These are phyloP conservation scores for Xanthoconium separans DNA, from an alignment of 1,284 basidiomycete genomes.

Conservation along the genomic window DNA sequence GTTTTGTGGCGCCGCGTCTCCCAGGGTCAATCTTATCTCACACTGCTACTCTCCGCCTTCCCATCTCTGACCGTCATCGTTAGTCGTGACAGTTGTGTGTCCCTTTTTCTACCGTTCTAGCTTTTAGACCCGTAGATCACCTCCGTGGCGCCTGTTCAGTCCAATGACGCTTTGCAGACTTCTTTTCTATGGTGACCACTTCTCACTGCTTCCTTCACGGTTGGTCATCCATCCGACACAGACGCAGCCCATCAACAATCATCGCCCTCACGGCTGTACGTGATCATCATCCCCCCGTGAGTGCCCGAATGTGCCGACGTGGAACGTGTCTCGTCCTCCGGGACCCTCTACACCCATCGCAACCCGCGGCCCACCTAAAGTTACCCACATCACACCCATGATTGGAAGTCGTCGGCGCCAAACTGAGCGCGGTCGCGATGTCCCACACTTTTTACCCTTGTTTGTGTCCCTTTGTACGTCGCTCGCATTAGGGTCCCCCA, in stretches of 20 bases:
- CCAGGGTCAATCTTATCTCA: constrained; percentile 38
- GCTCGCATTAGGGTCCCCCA: constrained; percentile 17
- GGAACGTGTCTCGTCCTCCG: constrained; percentile 21
- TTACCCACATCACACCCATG: constrained; percentile 6
- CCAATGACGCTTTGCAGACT: no score
- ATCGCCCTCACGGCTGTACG: constrained; percentile 23
- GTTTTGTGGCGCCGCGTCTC: constrained; percentile 24
- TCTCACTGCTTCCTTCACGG: constrained; percentile 6
- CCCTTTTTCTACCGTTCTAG: constrained; percentile 2
- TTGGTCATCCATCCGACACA: constrained; percentile 5
- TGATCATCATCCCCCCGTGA: constrained; percentile 16
- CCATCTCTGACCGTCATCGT: constrained; percentile 10
- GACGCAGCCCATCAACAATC: constrained; percentile 17
- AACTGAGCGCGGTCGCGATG: constrained; percentile 11
- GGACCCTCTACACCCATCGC: constrained; percentile 21
- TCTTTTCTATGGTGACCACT: constrained; percentile 1
- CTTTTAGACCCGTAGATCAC: constrained; percentile 9
- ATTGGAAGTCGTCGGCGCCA: constrained; percentile 11
- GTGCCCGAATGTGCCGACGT: constrained; percentile 10
- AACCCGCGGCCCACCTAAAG: constrained; percentile 18
- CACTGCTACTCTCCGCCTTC: constrained; percentile 15
- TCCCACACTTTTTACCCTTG: constrained; percentile 4
- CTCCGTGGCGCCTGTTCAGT: background rate
- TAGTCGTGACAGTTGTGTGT: constrained; percentile 2
- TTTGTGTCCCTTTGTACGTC: constrained; percentile 8